Base-by-base conservation (phyloP, 148 eudicot species). In the Silene uniflora region DNA sequence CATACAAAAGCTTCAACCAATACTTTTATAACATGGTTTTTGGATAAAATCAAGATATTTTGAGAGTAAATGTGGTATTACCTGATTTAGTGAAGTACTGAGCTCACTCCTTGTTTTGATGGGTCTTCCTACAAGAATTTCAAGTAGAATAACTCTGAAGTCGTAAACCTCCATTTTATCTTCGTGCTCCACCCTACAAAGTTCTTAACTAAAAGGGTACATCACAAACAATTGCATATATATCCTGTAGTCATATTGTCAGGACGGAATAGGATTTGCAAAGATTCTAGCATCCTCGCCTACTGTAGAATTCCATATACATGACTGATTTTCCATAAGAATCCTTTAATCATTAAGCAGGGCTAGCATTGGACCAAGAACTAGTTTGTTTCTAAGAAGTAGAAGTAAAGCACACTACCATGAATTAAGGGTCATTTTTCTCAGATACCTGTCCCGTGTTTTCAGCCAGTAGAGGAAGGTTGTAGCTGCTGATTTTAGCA, bases 141-240 rank as follows among this genome's bases (percentile, higher is more conserved):
- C 97, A 2, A 92, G 86, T 71, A 92, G 72, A 82, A 94, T 86
- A 10, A 88, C 91, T 68, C 98, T 97, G 68, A 91, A 90, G 77
- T 90, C 91, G 62, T 90, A 86, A 10, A 94, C 75, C 73, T 91
- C 97, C 56, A 58, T 69, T 84, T 88, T 90, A 32, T 94, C 97
- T 56, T 87, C 88, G 62, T 88, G 77, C 62, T 83, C 80, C 58
- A 75, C 77, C 82, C 97, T 91, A 83, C 62, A 24, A 61, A 80
- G 22, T 55, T 70, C 60, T 12, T n/a, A 1, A 8, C 18, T 46
- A 29, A 62, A 6, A 55, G 5, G 32, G 2, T 47, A 49, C 23
- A 12, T 24, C n/a, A 14, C 2, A 27, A 3, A 5, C 24, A 46
- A 11, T 18, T 39, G 49, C 52, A 69, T 44, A 66, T 44, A 66